Evolutionary conservation across 768 basidiomycete species (phyloP).

Genomic region (Phylloporus sp.): DNA sequence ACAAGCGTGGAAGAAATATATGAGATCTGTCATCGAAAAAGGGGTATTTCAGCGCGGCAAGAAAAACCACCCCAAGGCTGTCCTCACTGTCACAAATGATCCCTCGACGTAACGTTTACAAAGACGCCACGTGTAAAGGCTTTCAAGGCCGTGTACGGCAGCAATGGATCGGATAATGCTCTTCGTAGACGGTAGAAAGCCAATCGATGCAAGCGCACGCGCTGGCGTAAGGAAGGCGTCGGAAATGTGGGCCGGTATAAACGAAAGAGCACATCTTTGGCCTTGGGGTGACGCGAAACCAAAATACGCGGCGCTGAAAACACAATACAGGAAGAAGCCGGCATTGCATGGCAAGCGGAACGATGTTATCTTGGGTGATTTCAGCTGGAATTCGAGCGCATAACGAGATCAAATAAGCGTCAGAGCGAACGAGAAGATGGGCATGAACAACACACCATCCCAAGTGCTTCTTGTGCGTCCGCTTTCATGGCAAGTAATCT

Average conservation of each 20-base stretch:
- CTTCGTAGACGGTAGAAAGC: conserved; percentile 14
- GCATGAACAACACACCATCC: conserved; percentile 56
- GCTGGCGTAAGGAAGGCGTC: conserved; percentile 22
- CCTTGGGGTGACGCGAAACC: conserved; percentile 16
- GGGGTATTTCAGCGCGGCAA: neutral
- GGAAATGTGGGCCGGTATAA: conserved; percentile 10
- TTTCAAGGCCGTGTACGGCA: conserved; percentile 21
- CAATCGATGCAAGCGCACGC: conserved; percentile 12
- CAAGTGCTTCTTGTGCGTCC: conserved; percentile 71
- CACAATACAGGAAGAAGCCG: conserved; percentile 4
- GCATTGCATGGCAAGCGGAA: conserved; percentile 47
- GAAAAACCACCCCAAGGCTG: neutral
- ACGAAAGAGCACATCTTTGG: conserved; percentile 13
- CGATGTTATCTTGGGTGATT: conserved; percentile 53
- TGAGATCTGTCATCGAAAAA: conserved; percentile 35
- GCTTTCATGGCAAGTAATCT: conserved; percentile 76
- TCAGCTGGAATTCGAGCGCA: conserved; percentile 39
- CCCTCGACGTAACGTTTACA: conserved; percentile 28
- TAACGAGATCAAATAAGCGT: neutral
- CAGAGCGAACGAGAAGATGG: neutral
- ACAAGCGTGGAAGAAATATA: conserved; percentile 51
- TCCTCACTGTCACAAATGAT: conserved; percentile 15
- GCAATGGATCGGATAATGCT: conserved; percentile 2
- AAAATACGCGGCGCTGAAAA: conserved; percentile 20
- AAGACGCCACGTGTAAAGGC: conserved; percentile 27